Evolutionary conservation across 2,329 filamentous ascomycete genomes (phyloP).

Genomic region (Achaetomium macrosporum): DNA sequence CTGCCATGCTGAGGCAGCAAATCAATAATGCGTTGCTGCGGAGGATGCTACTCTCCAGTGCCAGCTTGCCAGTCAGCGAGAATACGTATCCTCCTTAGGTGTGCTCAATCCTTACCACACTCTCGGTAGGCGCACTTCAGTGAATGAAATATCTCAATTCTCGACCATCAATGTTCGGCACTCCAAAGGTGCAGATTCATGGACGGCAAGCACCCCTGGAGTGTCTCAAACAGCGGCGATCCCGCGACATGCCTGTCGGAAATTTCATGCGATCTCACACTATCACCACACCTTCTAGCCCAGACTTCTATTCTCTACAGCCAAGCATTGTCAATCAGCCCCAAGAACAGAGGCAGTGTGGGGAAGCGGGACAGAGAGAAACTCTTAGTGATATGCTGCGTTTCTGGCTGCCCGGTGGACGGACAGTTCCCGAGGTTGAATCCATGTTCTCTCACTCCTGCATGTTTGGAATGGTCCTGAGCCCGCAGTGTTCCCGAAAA

Average conservation of each 20-base stretch:
- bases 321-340: too few species aligned
- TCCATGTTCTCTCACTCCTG: too few species aligned
- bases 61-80: background rate
- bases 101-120: background rate
- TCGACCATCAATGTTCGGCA: background rate
- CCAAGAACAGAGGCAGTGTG: too few species aligned
- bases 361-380: too few species aligned
- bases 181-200: background rate
- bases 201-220: too few species aligned
- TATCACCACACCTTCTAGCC: background rate
- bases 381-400: too few species aligned
- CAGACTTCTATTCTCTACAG: background rate
- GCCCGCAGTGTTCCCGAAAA: too few species aligned
- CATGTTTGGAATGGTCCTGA: too few species aligned
- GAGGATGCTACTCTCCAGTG: background rate
- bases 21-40: background rate
- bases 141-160: background rate
- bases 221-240: conserved; percentile 9
- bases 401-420: too few species aligned
- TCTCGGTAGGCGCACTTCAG: too few species aligned
- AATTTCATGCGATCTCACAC: conserved; percentile 8
- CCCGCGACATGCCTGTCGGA: conserved; percentile 5
- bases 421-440: too few species aligned
- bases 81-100: background rate
- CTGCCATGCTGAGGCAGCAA: background rate